Evolutionary conservation across 257 asterid species (phyloP).

Genomic region (Nicotiana obtusifolia): DNA sequence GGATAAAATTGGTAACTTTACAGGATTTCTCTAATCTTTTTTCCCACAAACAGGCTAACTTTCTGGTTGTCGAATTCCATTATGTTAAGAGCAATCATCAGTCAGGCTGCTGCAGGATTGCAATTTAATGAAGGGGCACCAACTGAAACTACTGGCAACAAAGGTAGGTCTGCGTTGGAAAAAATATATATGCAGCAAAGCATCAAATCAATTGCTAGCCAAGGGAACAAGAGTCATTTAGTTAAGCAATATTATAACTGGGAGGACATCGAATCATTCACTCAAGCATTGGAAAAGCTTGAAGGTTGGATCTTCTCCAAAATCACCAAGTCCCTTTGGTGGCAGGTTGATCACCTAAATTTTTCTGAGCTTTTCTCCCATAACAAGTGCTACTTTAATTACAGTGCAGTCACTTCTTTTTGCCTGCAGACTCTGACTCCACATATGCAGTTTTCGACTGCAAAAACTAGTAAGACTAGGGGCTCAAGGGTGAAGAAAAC

Average conservation of each 20-base stretch:
- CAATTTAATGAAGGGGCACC: constrained; percentile 23
- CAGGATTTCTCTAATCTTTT: not conserved
- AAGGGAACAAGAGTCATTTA: constrained; percentile 30
- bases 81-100: constrained; percentile 77
- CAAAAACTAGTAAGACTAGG: constrained; percentile 34
- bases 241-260: constrained; percentile 43
- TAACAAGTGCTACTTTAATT: not conserved
- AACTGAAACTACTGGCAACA: constrained; percentile 13
- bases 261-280: constrained; percentile 76
- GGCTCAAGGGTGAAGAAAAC: constrained; percentile 38
- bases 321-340: constrained; percentile 83
- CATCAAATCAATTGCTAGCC: constrained; percentile 4
- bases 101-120: constrained; percentile 56
- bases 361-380: constrained; percentile 4
- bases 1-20: not conserved
- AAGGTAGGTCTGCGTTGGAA: constrained; percentile 5
- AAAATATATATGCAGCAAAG: constrained; percentile 15
- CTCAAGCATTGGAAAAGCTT: constrained; percentile 60
- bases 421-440: constrained; percentile 78
- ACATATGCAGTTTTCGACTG: constrained; percentile 67
- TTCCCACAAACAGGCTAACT: constrained; percentile 51
- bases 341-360: constrained; percentile 63
- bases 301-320: constrained; percentile 91
- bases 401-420: not conserved
- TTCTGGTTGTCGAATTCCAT: constrained; percentile 89